Evolutionary conservation across 768 basidiomycete species (phyloP), one percentile per base, ranked within the genome.

Genomic region (Tephrocybe sp.): DNA sequence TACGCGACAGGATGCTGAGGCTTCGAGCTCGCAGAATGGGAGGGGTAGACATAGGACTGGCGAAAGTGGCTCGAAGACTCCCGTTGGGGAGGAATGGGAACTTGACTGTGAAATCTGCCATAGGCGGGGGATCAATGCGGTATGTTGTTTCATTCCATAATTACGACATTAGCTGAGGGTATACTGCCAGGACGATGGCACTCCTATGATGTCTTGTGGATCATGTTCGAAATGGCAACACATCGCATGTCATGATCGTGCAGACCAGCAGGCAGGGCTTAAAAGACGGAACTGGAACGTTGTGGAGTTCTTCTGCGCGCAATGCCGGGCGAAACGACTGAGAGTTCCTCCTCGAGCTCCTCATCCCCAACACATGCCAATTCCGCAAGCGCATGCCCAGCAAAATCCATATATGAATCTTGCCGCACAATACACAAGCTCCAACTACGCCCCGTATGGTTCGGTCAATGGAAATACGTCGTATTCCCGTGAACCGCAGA

Each of bases 211-310:
- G 62, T 91, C 82, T 30, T 97, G 94, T 61, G 89, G 88, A 19
- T 63, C 68, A 24, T 97, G 94, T 65, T 78, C 76, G 12, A 83
- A 83, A 64, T 97, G 93, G 94, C 94, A 96, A 59, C 94, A 97
- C 59, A 90, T 90, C 27, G 63, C 72, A 18, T 97, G 94, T 60
- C 91, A 95, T 60, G 89, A 96, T 60, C 69, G 67, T 40, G 80
- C 76, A 24, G 93, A 95, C 64, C 66, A 70, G 25, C 68, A 73
- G 18, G 77, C 79, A 36, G 87, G 91, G 19, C 77, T 76, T 12
- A 80, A 78, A 4, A 78, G 73, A 55, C 82, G 92, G 16, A 83
- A 94, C 57, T 97, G 94, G 94, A 82, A 89, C 43, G 61, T 70
- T n/a, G 89, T 88, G 46, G 89, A 93, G 34, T 97, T 97, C 62